These are phyloP conservation scores for Taphrina communis DNA, from an alignment of 1,139 yeast genomes.

Conservation along the genomic window DNA sequence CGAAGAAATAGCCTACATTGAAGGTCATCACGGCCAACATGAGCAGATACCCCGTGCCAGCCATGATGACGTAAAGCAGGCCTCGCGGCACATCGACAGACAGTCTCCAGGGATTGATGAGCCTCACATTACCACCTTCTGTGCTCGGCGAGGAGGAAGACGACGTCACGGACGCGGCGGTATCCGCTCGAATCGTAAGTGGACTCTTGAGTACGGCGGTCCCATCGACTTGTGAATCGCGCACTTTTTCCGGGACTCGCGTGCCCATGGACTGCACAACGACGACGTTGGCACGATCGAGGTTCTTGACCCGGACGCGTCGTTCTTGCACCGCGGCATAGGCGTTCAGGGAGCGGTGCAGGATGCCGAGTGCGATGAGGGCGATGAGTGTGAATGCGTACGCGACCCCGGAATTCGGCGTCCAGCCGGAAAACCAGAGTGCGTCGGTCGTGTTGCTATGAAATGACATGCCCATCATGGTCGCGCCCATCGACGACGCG, in stretches of 20 bases:
- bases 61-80: constrained; percentile 45
- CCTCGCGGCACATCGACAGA: constrained; percentile 48
- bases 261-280: background rate
- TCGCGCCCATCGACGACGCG: constrained; percentile 1
- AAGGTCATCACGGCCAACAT: constrained; percentile 50
- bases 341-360: constrained; percentile 45
- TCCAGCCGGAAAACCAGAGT: constrained; percentile 45
- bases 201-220: background rate
- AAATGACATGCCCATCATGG: constrained; percentile 41
- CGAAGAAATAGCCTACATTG: constrained; percentile 49
- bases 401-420: constrained; percentile 47
- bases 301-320: constrained; percentile 44
- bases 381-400: constrained; percentile 49
- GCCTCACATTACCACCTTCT: background rate
- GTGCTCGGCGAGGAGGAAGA: background rate
- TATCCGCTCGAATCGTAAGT: background rate
- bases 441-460: constrained; percentile 45
- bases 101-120: constrained; percentile 48
- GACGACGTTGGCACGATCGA: constrained; percentile 40
- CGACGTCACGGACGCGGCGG: constrained; percentile 36
- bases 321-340: constrained; percentile 24
- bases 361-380: constrained; percentile 47
- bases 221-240: background rate
- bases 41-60: constrained; percentile 47
- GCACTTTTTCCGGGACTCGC: background rate